phyloP scores from a whole-genome alignment of 73 alveolate genomes.

The Paraurostyla sp. region DNA sequence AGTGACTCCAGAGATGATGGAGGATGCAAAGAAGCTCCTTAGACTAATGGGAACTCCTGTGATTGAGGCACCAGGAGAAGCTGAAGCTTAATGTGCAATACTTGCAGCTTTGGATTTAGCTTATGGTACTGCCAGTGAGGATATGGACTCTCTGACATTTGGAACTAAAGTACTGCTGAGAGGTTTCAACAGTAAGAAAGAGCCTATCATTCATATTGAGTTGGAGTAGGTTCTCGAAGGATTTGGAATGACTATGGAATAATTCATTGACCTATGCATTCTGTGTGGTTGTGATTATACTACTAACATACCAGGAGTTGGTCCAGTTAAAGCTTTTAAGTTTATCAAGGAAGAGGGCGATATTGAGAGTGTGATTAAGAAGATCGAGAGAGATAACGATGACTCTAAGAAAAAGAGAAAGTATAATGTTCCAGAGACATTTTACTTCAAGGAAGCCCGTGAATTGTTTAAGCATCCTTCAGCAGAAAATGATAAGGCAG shows the following conservation, averaged over 20 bases:
- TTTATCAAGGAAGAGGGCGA: slow-evolving; percentile 79
- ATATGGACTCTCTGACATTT: slow-evolving; percentile 95
- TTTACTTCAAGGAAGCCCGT: slow-evolving; percentile 75
- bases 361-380: slow-evolving; percentile 86
- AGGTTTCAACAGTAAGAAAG: slow-evolving; percentile 92
- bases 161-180: slow-evolving; percentile 90
- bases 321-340: slow-evolving; percentile 92
- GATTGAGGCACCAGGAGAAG: slow-evolving; percentile 97
- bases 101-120: slow-evolving; percentile 85
- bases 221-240: slow-evolving; percentile 85
- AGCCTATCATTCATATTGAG: slow-evolving; percentile 83
- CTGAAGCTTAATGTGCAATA: slow-evolving; percentile 96
- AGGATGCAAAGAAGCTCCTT: slow-evolving; percentile 87
- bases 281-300: slow-evolving; percentile 94
- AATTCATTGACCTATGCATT: slow-evolving; percentile 93
- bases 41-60: slow-evolving; percentile 87
- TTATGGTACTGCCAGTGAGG: slow-evolving; percentile 95
- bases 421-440: slow-evolving; percentile 72
- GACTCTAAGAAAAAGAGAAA: slow-evolving; percentile 73
- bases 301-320: slow-evolving; percentile 86
- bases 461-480: slow-evolving; percentile 86
- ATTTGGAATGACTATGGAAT: slow-evolving; percentile 82
- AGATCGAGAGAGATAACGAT: slow-evolving; percentile 79
- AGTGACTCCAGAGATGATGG: slow-evolving; percentile 89
- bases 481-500: slow-evolving; percentile 66